phyloP scores from a whole-genome alignment of 805 yeast genomes.

The Candida stauntonica region DNA sequence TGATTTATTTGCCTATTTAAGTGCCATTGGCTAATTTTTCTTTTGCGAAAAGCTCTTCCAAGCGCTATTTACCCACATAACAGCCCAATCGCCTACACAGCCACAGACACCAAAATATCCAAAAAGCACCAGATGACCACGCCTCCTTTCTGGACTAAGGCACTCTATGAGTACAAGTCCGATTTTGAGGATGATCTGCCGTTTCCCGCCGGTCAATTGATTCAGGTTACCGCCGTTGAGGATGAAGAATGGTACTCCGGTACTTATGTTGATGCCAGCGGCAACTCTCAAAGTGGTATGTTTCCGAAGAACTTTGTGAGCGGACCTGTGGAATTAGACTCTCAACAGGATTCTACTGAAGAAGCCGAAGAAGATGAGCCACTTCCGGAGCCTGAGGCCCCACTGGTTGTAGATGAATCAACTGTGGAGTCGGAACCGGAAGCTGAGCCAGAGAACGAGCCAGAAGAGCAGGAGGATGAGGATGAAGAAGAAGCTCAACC shows the following conservation, averaged over 20 bases:
- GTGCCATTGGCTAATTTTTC: too few species aligned
- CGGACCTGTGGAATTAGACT: slow-evolving; percentile 11
- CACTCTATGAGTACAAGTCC: slow-evolving; percentile 61
- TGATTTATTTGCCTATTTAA: too few species aligned
- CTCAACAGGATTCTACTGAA: not conserved
- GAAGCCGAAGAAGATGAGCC: slow-evolving; percentile 1
- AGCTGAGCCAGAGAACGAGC: slow-evolving; percentile 3
- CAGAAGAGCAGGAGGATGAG: slow-evolving; percentile 5
- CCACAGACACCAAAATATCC: not conserved
- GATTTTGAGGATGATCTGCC: slow-evolving; percentile 82
- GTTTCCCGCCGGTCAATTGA: slow-evolving; percentile 61
- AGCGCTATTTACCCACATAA: too few species aligned
- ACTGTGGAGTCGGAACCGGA: not conserved
- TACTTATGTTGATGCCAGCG: slow-evolving; percentile 39
- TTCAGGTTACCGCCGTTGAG: slow-evolving; percentile 73
- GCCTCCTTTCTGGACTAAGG: slow-evolving; percentile 62
- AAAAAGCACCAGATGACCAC: slow-evolving; percentile 3
- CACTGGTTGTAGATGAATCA: slow-evolving; percentile 2
- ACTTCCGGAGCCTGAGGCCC: not conserved
- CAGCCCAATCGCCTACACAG: too few species aligned
- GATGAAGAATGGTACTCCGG: slow-evolving; percentile 95
- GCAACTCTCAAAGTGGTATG: slow-evolving; percentile 57
- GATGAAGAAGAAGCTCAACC: slow-evolving; percentile 3
- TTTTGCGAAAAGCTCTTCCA: too few species aligned
- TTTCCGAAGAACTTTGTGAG: slow-evolving; percentile 84